A percentile compares a stretch with the other conserved stretches of the same genome.
phyloP scores from a whole-genome alignment of 345 rosid species.

The Lenwebbia sp. region DNA sequence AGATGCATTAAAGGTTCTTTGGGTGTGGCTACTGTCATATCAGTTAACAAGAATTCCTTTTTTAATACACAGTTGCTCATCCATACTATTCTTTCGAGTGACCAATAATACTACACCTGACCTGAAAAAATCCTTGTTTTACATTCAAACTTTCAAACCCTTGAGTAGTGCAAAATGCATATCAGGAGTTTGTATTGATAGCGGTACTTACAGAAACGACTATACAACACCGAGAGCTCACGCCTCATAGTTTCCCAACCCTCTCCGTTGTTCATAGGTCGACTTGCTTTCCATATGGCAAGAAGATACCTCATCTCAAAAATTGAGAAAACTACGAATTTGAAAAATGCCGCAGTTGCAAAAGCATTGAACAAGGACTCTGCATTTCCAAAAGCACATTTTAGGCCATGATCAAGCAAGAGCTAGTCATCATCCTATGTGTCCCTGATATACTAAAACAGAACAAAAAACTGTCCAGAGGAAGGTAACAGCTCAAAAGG shows the following conservation, averaged over 20 bases:
- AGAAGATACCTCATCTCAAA: slow-evolving; percentile 99
- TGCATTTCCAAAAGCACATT: slow-evolving; percentile 23
- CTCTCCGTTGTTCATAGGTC: slow-evolving; percentile 84
- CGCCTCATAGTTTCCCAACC: slow-evolving; percentile 99
- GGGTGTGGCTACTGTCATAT: neutral
- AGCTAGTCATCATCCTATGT: neutral
- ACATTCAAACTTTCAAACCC: neutral
- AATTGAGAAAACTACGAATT: slow-evolving; percentile 93
- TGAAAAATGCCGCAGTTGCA: slow-evolving; percentile 98
- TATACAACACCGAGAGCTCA: slow-evolving; percentile 83
- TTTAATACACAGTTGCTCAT: neutral
- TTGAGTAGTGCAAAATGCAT: neutral
- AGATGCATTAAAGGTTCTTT: neutral
- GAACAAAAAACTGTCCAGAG: neutral
- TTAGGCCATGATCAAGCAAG: neutral
- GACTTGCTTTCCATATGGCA: slow-evolving; percentile 93
- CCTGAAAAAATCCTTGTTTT: neutral
- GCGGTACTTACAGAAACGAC: slow-evolving; percentile 90
- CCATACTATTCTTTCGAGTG: neutral
- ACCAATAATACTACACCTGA: neutral
- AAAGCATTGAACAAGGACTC: slow-evolving; percentile 96
- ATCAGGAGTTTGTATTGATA: neutral
- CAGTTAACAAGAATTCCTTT: neutral
- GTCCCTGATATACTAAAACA: slow-evolving; percentile 2
- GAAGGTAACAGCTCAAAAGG: neutral